These are phyloP conservation scores for Pythium phragmiticola DNA, from an alignment of 352 stramenopile species.

Conservation along the genomic window DNA sequence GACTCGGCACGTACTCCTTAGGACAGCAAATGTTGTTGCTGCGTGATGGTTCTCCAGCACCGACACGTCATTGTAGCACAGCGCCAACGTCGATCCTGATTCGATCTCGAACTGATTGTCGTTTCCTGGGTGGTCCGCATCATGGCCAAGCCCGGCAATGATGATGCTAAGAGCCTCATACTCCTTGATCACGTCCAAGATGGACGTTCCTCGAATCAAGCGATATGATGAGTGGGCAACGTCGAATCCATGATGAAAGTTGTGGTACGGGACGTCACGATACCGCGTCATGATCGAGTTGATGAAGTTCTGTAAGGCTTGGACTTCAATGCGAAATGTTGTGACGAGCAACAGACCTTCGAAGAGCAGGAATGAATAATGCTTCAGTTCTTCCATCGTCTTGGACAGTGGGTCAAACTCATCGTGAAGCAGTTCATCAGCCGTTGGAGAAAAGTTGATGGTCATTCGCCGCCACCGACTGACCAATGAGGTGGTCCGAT, in stretches of 20 bases:
- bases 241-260: slow-evolving; percentile 84
- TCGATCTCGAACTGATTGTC: slow-evolving; percentile 91
- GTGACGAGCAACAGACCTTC: slow-evolving; percentile 54
- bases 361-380: slow-evolving; percentile 63
- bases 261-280: slow-evolving; percentile 79
- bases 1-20: slow-evolving; percentile 33
- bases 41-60: slow-evolving; percentile 89
- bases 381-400: slow-evolving; percentile 51
- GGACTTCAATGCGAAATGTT: slow-evolving; percentile 65
- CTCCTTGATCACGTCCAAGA: slow-evolving; percentile 68
- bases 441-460: slow-evolving; percentile 31
- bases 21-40: slow-evolving; percentile 68
- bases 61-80: slow-evolving; percentile 90
- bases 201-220: slow-evolving; percentile 50
- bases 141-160: slow-evolving; percentile 80
- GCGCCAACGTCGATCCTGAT: slow-evolving; percentile 65
- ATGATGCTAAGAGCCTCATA: slow-evolving; percentile 77
- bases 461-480: slow-evolving; percentile 62
- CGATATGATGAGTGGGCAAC: slow-evolving; percentile 67
- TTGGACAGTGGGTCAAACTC: slow-evolving; percentile 65
- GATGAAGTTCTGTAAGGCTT: slow-evolving; percentile 52
- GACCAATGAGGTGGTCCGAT: slow-evolving; percentile 51
- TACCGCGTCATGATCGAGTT: slow-evolving; percentile 56
- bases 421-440: slow-evolving; percentile 52
- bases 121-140: slow-evolving; percentile 87